Evolutionary conservation across 2,329 filamentous ascomycete genomes (phyloP).

Genomic region (Monosporascus sp.): DNA sequence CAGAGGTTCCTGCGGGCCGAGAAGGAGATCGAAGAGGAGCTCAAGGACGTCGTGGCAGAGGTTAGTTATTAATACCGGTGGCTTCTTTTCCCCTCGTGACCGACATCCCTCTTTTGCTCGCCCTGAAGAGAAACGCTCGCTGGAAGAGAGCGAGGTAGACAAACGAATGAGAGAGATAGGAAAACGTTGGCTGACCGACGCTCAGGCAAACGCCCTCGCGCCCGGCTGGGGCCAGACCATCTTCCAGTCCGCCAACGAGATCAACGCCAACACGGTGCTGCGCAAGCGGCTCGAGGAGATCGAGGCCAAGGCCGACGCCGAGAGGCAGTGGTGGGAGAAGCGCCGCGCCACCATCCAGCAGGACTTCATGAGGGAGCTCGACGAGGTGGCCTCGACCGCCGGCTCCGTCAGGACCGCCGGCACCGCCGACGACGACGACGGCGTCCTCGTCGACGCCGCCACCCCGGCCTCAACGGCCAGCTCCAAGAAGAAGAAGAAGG

Average conservation of each 20-base stretch:
- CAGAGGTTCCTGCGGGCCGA: slow-evolving; percentile 87
- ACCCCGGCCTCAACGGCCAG: slow-evolving; percentile 30
- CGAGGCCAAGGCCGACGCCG: slow-evolving; percentile 62
- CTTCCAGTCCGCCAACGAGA: slow-evolving; percentile 97
- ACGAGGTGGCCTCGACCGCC: slow-evolving; percentile 43
- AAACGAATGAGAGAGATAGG: too few species aligned
- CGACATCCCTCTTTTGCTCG: too few species aligned
- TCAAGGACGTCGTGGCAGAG: slow-evolving; percentile 90
- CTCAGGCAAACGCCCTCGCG: slow-evolving; percentile 80
- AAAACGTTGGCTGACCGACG: not conserved
- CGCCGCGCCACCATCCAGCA: slow-evolving; percentile 67
- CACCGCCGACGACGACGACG: slow-evolving; percentile 66
- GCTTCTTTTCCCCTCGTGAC: too few species aligned
- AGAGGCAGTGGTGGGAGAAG: slow-evolving; percentile 92
- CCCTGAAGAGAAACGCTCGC: too few species aligned
- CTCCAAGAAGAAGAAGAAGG: slow-evolving; percentile 51
- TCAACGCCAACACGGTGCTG: slow-evolving; percentile 76
- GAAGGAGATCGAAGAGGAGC: slow-evolving; percentile 95
- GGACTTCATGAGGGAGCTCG: slow-evolving; percentile 81
- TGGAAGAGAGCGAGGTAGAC: too few species aligned
- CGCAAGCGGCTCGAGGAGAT: slow-evolving; percentile 73
- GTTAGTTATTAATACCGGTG: slow-evolving; percentile 40
- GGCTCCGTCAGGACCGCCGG: slow-evolving; percentile 64
- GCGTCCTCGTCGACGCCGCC: slow-evolving; percentile 66
- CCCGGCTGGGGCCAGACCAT: slow-evolving; percentile 90